Percentiles rank a stretch among this genome's conserved stretches.
Conservation (phyloP, 257 asterid species). For the Hygrophila difformis region DNA sequence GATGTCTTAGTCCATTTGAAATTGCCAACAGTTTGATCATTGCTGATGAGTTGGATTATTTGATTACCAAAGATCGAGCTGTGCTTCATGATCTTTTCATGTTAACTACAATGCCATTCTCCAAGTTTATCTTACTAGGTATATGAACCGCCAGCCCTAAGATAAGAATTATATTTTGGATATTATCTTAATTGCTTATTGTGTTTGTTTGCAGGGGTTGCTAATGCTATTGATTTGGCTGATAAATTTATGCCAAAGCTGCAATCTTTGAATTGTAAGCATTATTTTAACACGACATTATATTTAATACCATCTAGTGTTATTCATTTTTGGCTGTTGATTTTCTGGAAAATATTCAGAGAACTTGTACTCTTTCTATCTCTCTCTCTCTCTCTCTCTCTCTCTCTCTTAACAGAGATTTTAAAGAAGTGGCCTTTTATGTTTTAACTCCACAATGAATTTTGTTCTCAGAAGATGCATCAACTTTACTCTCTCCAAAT, state of each 20-base stretch:
- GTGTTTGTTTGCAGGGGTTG: constrained; percentile 59
- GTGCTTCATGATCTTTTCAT: constrained; percentile 93
- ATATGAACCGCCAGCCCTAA: constrained; percentile 6
- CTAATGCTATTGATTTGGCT: constrained; percentile 95
- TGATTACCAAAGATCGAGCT: constrained; percentile 75
- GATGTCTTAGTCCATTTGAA: not conserved
- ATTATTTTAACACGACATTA: constrained; percentile 10
- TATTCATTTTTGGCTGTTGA: not conserved
- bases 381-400: too few species aligned
- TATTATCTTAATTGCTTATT: constrained; percentile 19
- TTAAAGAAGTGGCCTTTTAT: too few species aligned
- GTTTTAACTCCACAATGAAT: too few species aligned
- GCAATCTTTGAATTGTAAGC: constrained; percentile 82
- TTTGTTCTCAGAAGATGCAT: too few species aligned
- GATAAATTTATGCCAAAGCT: constrained; percentile 92
- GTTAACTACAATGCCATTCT: constrained; percentile 78
- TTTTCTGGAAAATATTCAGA: too few species aligned
- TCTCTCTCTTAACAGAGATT: too few species aligned
- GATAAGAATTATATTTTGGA: constrained; percentile 12
- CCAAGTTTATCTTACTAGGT: constrained; percentile 92
- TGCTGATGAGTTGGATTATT: constrained; percentile 95
- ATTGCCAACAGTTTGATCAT: constrained; percentile 54
- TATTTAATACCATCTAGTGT: constrained; percentile 3
- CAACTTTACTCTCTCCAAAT: constrained; percentile 9
- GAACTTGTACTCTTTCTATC: too few species aligned